Evolutionary conservation across 306 rosid genomes (phyloP), one percentile per base, ranked within the genome.

Genomic region (Psophocarpus tetragonolobus): DNA sequence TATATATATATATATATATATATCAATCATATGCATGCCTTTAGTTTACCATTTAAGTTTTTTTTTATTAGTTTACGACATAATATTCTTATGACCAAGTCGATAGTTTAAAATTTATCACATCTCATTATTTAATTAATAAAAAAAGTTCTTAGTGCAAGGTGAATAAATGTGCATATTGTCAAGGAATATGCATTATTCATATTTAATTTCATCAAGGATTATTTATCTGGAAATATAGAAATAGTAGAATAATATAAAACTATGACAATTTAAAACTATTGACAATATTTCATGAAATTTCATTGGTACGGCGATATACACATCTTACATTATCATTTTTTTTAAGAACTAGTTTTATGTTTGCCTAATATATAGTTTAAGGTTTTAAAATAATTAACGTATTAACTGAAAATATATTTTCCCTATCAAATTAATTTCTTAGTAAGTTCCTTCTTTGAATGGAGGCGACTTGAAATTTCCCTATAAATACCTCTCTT

Each of bases 361-460:
- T 18, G 57, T 50, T 50, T 21, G 8, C 13, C 60, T 8, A 51
- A 54, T n/a, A n/a, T n/a, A n/a, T 11, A 24, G 8, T 58, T 58
- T 27, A 27, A 58, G 11, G 4, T 14, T 27, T 27, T 6, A 6
- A 58, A 58, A 58, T 58, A 58, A 58, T 27, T 58, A 13, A 14
- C 27, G 35, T 15, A 60, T 63, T 5, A 35, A 64, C 3, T 4
- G 3, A 36, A 20, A 64, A 63, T 35, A 7, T 36, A 50, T 1
- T 20, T 21, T 21, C 24, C 67, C 14, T 23, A 53, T 73, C 53
- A 54, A 73, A 54, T 54, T 54, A 72, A 54, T 54, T 54, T 13
- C 77, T 36, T 15, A 36, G 71, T 42, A 61, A 58, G 5, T 75
- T 75, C 71, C 61, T 44, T 12, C n/a, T 7, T 54, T 14, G 47